Evolutionary conservation across 805 yeast species (phyloP).

Genomic region (Pichia scutulata): DNA sequence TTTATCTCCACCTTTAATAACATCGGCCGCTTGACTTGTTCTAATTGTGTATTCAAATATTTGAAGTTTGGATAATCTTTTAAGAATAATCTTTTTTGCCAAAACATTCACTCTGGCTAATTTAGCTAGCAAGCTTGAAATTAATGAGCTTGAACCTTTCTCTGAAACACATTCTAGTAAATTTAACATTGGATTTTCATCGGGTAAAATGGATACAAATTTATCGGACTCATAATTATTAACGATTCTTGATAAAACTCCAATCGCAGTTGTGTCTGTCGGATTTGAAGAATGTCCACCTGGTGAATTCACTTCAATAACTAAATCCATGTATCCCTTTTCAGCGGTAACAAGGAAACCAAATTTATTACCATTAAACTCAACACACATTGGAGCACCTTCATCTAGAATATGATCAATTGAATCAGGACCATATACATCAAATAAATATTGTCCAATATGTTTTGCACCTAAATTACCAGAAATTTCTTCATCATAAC

Average conservation of each 20-base stretch:
- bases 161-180: conserved; percentile 57
- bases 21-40: conserved; percentile 63
- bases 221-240: conserved; percentile 49
- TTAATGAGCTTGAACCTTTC: conserved; percentile 23
- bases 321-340: conserved; percentile 34
- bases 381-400: conserved; percentile 31
- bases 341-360: conserved; percentile 41
- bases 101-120: conserved; percentile 18
- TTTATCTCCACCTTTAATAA: conserved; percentile 65
- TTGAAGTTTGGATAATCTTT: conserved; percentile 19
- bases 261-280: conserved; percentile 69
- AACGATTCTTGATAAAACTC: conserved; percentile 55
- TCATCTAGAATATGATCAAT: conserved; percentile 54
- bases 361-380: conserved; percentile 30
- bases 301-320: conserved; percentile 44
- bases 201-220: conserved; percentile 38
- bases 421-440: conserved; percentile 52
- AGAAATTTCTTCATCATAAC: conserved; percentile 72
- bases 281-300: conserved; percentile 58
- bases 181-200: conserved; percentile 51
- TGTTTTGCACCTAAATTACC: conserved; percentile 54
- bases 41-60: conserved; percentile 35
- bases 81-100: conserved; percentile 31
- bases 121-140: conserved; percentile 17
- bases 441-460: conserved; percentile 39